phyloP scores from a whole-genome alignment of 1,284 basidiomycete genomes.

The Porogramme epimiltina region DNA sequence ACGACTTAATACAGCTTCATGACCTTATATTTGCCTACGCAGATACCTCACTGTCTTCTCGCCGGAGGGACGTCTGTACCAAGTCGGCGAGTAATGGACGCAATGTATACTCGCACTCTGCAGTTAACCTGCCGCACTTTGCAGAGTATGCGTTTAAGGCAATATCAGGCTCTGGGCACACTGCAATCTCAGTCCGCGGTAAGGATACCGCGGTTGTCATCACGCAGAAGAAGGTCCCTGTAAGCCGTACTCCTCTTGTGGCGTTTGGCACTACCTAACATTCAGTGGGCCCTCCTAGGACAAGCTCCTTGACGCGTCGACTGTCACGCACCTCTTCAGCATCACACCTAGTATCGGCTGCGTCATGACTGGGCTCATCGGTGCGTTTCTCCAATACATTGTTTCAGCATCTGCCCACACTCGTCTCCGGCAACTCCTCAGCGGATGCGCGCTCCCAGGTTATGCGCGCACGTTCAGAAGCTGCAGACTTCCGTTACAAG shows the following conservation, averaged over 20 bases:
- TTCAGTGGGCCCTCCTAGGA: slow-evolving; percentile 57
- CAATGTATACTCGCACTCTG: neutral
- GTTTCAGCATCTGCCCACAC: neutral
- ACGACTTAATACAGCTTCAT: no score
- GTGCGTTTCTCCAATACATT: slow-evolving; percentile 45
- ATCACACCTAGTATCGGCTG: slow-evolving; percentile 97
- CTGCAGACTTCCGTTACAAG: slow-evolving; percentile 95
- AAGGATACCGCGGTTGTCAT: slow-evolving; percentile 95
- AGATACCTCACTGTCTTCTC: slow-evolving; percentile 94
- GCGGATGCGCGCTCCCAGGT: slow-evolving; percentile 96
- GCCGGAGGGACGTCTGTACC: slow-evolving; percentile 91
- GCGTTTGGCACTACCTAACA: neutral
- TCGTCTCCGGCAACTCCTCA: slow-evolving; percentile 33
- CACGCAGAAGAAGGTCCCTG: slow-evolving; percentile 98
- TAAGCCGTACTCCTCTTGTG: slow-evolving; percentile 41
- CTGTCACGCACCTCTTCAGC: slow-evolving; percentile 95
- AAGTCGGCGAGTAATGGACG: slow-evolving; percentile 79
- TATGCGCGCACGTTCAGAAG: slow-evolving; percentile 85
- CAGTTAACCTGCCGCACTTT: neutral
- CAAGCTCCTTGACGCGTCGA: slow-evolving; percentile 95
- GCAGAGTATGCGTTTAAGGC: slow-evolving; percentile 99
- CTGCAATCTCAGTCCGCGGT: slow-evolving; percentile 90
- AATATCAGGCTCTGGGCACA: slow-evolving; percentile 95
- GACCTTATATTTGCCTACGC: no score
- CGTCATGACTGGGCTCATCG: slow-evolving; percentile 95